Evolutionary conservation across 2,329 filamentous ascomycete species (phyloP).

Genomic region (Pseudogymnoascus verrucosus): DNA sequence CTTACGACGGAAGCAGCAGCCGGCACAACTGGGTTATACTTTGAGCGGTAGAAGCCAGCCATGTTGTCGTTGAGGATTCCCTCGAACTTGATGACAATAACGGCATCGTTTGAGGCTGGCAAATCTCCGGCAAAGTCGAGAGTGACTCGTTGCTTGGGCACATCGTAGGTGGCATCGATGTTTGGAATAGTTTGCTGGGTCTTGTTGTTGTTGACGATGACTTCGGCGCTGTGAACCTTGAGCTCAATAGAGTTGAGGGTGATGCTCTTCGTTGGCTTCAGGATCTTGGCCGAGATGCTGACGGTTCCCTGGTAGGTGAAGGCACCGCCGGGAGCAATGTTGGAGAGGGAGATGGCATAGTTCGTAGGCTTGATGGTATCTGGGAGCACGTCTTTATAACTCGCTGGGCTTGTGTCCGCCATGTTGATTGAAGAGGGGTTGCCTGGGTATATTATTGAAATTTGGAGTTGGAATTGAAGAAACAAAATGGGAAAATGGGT

Average conservation of each 20-base stretch:
- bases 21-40: conserved; percentile 75
- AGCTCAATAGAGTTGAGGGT: conserved; percentile 81
- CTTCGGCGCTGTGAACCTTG: conserved; percentile 60
- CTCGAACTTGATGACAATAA: conserved; percentile 64
- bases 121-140: conserved; percentile 69
- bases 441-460: neutral
- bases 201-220: conserved; percentile 51
- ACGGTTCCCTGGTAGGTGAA: conserved; percentile 82
- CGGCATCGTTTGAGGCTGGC: conserved; percentile 55
- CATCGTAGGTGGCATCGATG: conserved; percentile 69
- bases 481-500: neutral
- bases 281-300: conserved; percentile 68
- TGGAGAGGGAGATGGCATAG: conserved; percentile 74
- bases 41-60: conserved; percentile 88
- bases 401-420: neutral
- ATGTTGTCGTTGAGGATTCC: conserved; percentile 83
- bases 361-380: conserved; percentile 69
- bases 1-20: conserved; percentile 70
- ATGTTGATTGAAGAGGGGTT: neutral
- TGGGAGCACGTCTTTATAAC: conserved; percentile 54
- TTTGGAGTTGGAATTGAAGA: neutral
- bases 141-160: conserved; percentile 73
- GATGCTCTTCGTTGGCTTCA: conserved; percentile 64
- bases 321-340: conserved; percentile 61
- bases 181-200: conserved; percentile 50